Base-by-base conservation (phyloP, 371 early-diverging fungal genomes). In the Syncephalastrum sp. region DNA sequence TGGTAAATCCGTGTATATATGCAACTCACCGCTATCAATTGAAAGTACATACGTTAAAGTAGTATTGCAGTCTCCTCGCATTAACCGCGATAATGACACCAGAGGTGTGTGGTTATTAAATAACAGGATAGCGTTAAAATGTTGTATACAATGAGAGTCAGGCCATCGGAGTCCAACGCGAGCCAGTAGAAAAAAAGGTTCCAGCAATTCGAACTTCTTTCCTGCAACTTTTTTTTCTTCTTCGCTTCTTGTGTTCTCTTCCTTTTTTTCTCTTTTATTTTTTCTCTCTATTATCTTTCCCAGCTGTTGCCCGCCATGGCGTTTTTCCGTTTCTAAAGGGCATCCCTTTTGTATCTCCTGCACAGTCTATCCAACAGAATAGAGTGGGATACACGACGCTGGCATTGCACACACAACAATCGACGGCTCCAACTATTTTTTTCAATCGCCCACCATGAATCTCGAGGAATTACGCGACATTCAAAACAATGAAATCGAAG, bases 401-500 rank as follows among this genome's bases (percentile, higher is more conserved):
- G 21, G 17, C 29, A 50, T n/a, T 29, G 17, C 27, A 50, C 17
- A 23, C 24, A 4, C 29, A 50, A 7, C 24, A 16, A 50, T 27
- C 27, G 17, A 50, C 14, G 14, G 25, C 7, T 50, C 15, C 16
- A 25, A 24, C 24, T 17, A 48, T 33, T 10, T 33, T 33, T 33
- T 8, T 12, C 10, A 33, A 33, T 33, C 38, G 42, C 27, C 19
- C 45, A 62, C 54, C 15, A 64, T 76, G 62, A 77, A 79, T 67
- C 70, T 82, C 59, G 77, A 77, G 55, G 81, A 82, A 67, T 63
- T 83, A 29, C 61, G 78, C 54, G 89, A 89, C 72, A 79, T 85
- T 19, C 91, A 91, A 70, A 60, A 79, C 57, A 85, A 89, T 68
- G 91, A 91, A 72, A 75, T 91, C 16, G 89, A 85, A 64, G 91